phyloP scores from a whole-genome alignment of 129 eudicot species.

The Glebionis coronaria region DNA sequence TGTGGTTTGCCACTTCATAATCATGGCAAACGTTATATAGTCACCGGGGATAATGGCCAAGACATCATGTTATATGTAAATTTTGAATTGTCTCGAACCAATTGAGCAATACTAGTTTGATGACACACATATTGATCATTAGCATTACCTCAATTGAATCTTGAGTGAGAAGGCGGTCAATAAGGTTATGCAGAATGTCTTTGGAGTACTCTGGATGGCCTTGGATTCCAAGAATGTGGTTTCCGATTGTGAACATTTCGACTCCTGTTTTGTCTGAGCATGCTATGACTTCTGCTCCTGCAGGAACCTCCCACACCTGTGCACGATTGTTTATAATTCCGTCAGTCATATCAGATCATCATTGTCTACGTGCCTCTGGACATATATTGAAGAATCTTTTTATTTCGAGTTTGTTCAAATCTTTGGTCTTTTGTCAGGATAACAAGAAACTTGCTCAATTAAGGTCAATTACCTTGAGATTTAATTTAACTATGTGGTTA shows the following conservation, averaged over 20 bases:
- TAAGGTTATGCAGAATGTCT: slow-evolving; percentile 61
- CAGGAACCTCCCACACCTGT: slow-evolving; percentile 60
- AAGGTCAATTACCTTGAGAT: not conserved
- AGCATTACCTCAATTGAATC: slow-evolving; percentile 42
- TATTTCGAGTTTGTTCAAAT: not conserved
- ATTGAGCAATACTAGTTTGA: not conserved
- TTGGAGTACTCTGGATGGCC: slow-evolving; percentile 90
- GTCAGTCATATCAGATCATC: not conserved
- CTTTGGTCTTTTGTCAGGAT: too few relatives aligned
- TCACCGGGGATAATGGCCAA: too few relatives aligned
- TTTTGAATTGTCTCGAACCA: too few relatives aligned
- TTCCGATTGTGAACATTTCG: slow-evolving; percentile 66
- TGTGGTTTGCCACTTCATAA: too few relatives aligned
- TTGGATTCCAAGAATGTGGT: slow-evolving; percentile 68
- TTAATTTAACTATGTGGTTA: not conserved
- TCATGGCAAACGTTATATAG: too few relatives aligned
- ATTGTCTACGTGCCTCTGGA: too few relatives aligned
- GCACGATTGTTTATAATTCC: not conserved
- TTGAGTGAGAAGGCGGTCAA: slow-evolving; percentile 59
- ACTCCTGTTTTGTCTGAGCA: slow-evolving; percentile 69
- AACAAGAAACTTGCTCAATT: not conserved
- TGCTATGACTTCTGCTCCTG: slow-evolving; percentile 59
- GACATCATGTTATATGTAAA: too few relatives aligned
- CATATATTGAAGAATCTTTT: too few relatives aligned
- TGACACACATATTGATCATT: not conserved